Conservation (phyloP, 257 asterid genomes). For the Hygrophila difformis region DNA sequence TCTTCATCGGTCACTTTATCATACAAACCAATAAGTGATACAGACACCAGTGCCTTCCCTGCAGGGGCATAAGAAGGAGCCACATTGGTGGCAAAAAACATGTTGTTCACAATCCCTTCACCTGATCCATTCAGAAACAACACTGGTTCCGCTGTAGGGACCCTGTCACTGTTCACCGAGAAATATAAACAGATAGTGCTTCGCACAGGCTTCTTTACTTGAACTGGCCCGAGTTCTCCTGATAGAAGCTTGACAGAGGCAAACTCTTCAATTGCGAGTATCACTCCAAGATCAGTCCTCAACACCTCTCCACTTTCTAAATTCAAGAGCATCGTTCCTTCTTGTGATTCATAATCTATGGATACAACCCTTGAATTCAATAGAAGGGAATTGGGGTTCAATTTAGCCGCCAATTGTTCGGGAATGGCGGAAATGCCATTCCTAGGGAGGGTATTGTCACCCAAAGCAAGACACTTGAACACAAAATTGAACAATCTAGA, state of each 20-base stretch:
- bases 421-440: slow-evolving; percentile 85
- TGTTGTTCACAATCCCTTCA: slow-evolving; percentile 76
- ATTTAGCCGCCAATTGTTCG: slow-evolving; percentile 55
- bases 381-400: slow-evolving; percentile 34
- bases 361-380: slow-evolving; percentile 51
- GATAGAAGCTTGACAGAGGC: slow-evolving; percentile 51
- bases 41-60: slow-evolving; percentile 76
- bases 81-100: slow-evolving; percentile 84
- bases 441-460: slow-evolving; percentile 79
- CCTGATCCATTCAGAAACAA: slow-evolving; percentile 70
- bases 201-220: slow-evolving; percentile 46
- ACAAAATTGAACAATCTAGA: slow-evolving; percentile 78
- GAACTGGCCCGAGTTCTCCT: slow-evolving; percentile 21
- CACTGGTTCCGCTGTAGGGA: slow-evolving; percentile 67
- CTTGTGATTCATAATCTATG: slow-evolving; percentile 24
- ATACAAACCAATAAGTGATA: slow-evolving; percentile 56
- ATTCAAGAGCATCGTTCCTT: slow-evolving; percentile 24
- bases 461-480: slow-evolving; percentile 75
- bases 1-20: slow-evolving; percentile 47
- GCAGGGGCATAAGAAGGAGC: slow-evolving; percentile 67
- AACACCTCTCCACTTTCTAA: slow-evolving; percentile 45
- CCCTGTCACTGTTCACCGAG: slow-evolving; percentile 35
- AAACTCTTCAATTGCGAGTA: slow-evolving; percentile 71
- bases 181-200: slow-evolving; percentile 80
- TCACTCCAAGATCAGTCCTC: slow-evolving; percentile 55